Base-by-base conservation (phyloP, 2,329 filamentous ascomycete species). In the Claviceps capensis region DNA sequence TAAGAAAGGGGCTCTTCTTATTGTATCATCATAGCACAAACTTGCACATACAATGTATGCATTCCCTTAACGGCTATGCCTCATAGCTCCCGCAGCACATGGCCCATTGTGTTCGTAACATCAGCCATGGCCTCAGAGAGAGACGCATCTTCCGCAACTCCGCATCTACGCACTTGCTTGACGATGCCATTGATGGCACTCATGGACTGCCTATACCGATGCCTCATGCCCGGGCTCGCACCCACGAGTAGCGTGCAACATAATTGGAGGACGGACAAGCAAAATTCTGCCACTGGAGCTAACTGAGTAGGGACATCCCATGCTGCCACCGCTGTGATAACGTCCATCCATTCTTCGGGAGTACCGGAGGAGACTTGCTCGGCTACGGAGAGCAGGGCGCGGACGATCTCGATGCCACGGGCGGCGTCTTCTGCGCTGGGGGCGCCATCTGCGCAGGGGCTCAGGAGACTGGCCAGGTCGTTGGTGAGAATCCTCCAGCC, bases 281-380 rank as follows among this genome's bases (percentile, higher is more conserved):
- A 68, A 49, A 78, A 72, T 53, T 82, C 79, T n/a, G 67, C 62
- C 3, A 70, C 17, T 19, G 17, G 8, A 13, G 11, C 41, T 13
- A 60, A 0, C 59, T 49, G 6, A 56, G 48, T 2, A 58, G 48
- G 47, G 53, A 56, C 22, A 19, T 71, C 60, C 71, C 72, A 76
- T 4, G 71, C 74, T 2, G 78, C 74, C 1, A 76, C 70, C 1
- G 63, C 61, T 2, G 74, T 78, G 37, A 82, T 69, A 7, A 77
- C 56, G 37, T 71, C 68, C 72, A 83, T 76, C 79, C 80, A 82
- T 2, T 71, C 70, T 56, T 82, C 78, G 6, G 67, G 65, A 8
- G 71, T 69, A 16, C 69, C 70, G 0, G 65, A 63, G 1, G 62
- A 60, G 56, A 74, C 71, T 37, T 67, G 63, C 58, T 82, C 77